Evolutionary conservation across 805 yeast species (phyloP), one percentile per base, ranked within the genome.

Genomic region (Sugiyamaella marilandica): DNA sequence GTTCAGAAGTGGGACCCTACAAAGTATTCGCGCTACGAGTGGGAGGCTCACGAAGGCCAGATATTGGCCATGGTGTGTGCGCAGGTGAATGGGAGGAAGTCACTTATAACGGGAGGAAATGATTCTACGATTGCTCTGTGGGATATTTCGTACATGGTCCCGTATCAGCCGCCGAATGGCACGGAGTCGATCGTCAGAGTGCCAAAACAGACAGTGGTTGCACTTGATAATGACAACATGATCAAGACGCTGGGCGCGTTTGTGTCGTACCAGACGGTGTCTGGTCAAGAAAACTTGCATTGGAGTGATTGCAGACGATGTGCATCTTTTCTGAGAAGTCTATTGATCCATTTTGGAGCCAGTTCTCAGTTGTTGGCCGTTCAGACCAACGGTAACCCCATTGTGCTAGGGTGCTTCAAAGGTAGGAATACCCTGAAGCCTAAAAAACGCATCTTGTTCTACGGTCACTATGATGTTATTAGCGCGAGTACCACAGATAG

Each of bases 391-490:
- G 55, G 61, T 29, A 91, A 91, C 62, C 98, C 99, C 0, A 80
- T 91, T 1, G 92, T 92, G 0, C 84, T 80, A 62, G 94, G 94
- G 0, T 71, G 74, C 8, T 92, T 92, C 68, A 52, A 55, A 18
- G 69, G 72, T 16, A 79, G 77, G 43, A 47, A 55, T 10, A 45
- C 53, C 49, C 57, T 61, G 10, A 55, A 36, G 34, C 32, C 18
- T 10, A 26, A 21, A 18, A 18, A 41, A 32, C 55, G 87, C 52
- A 75, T 89, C 3, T 67, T 92, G 46, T 92, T 95, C 85, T 92
- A 92, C 68, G 98, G 96, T 0, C 99, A 92, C 73, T 92, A 94
- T 65, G 99, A 92, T 69, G 97, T 92, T 26, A 89, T 92, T 39
- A 87, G 85, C 54, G 95, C 95, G 0, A 79, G 80, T 33, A 76